These are phyloP conservation scores for Myxozyma kluyveri DNA, from an alignment of 805 yeast genomes.

Conservation along the genomic window DNA sequence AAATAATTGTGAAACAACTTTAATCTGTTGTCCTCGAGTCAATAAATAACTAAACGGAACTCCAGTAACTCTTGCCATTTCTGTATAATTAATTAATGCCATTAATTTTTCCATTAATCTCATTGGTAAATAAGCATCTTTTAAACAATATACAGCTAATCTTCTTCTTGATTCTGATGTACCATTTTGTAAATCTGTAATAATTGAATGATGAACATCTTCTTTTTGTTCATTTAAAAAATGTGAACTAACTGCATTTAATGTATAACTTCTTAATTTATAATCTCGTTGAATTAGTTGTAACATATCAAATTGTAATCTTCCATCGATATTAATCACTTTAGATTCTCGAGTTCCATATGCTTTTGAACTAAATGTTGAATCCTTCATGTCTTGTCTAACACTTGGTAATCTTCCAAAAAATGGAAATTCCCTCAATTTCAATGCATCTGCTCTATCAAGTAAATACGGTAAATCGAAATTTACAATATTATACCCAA, in stretches of 20 bases:
- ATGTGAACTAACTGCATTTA: slow-evolving; percentile 92
- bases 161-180: slow-evolving; percentile 89
- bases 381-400: slow-evolving; percentile 74
- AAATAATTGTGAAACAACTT: slow-evolving; percentile 91
- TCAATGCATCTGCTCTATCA: slow-evolving; percentile 78
- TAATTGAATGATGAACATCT: slow-evolving; percentile 96
- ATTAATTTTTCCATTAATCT: slow-evolving; percentile 85
- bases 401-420: slow-evolving; percentile 73
- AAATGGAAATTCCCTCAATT: slow-evolving; percentile 67
- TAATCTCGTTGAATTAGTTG: slow-evolving; percentile 94
- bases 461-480: slow-evolving; percentile 92
- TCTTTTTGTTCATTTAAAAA: slow-evolving; percentile 94
- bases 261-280: slow-evolving; percentile 88
- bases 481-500: slow-evolving; percentile 92
- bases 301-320: slow-evolving; percentile 88
- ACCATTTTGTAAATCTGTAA: slow-evolving; percentile 91
- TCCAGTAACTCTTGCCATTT: slow-evolving; percentile 99
- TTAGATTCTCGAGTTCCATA: slow-evolving; percentile 95
- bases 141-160: slow-evolving; percentile 92
- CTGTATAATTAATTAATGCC: slow-evolving; percentile 96
- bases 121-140: slow-evolving; percentile 91
- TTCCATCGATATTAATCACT: slow-evolving; percentile 87
- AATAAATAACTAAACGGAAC: slow-evolving; percentile 90
- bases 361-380: slow-evolving; percentile 88
- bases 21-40: slow-evolving; percentile 94